phyloP scores from a whole-genome alignment of 257 asterid species.

The Vinca minor region DNA sequence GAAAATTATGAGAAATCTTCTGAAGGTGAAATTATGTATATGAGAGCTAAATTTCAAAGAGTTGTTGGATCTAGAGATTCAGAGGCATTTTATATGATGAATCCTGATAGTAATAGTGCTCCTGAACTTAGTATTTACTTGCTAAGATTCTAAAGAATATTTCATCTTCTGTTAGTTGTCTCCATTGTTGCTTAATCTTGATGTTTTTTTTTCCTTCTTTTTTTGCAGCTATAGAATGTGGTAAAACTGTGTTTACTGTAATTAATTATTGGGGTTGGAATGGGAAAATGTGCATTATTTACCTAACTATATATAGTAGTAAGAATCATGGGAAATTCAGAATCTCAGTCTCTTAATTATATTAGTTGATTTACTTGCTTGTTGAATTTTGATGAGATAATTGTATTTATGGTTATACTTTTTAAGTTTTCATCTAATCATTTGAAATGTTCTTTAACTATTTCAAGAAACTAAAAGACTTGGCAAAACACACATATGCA shows the following conservation, averaged over 20 bases:
- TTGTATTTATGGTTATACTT: no score
- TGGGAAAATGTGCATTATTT: constrained; percentile 24
- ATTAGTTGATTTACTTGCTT: no score
- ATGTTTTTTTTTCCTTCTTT: no score
- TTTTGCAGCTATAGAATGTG: constrained; percentile 19
- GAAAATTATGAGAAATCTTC: no score
- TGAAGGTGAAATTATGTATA: constrained; percentile 40
- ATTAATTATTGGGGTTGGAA: constrained; percentile 27
- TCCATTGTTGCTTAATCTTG: constrained; percentile 14
- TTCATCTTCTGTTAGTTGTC: constrained; percentile 4
- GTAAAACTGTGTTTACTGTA: constrained; percentile 21
- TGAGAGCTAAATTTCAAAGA: constrained; percentile 58
- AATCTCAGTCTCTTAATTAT: no score
- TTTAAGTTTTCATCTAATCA: no score
- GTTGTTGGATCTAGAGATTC: constrained; percentile 52
- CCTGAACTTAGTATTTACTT: constrained; percentile 55
- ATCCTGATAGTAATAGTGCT: constrained; percentile 49
- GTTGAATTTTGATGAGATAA: no score
- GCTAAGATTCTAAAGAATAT: constrained; percentile 31
- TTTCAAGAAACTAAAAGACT: no score
- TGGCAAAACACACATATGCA: no score
- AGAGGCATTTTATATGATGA: constrained; percentile 59
- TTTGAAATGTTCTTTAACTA: no score
- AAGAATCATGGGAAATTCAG: no score
- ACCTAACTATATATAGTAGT: no score